Evolutionary conservation across 2,329 filamentous ascomycete genomes (phyloP).

Genomic region (Cladosporium oxysporum): DNA sequence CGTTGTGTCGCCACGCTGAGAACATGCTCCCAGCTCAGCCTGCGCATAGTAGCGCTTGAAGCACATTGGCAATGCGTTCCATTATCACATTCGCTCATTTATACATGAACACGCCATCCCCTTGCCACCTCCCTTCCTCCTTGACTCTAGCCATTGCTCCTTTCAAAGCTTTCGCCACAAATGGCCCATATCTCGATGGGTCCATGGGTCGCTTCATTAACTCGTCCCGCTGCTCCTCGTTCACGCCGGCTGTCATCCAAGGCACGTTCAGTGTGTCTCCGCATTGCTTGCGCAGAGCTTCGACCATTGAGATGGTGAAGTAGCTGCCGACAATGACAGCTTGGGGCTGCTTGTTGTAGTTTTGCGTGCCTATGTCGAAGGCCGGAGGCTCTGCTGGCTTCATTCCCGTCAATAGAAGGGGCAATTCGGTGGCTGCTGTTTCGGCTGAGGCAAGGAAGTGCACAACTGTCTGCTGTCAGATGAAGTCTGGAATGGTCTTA

Average conservation of each 20-base stretch:
- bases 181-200: not conserved
- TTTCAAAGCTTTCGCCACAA: not conserved
- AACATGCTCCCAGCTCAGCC: not conserved
- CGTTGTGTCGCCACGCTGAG: not conserved
- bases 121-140: conserved; percentile 2
- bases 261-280: not conserved
- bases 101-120: conserved; percentile 14
- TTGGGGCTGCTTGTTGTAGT: not conserved
- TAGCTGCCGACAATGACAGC: conserved; percentile 1
- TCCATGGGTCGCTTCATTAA: not conserved
- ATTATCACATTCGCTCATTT: not conserved
- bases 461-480: not conserved
- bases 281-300: conserved; percentile 5
- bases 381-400: not conserved
- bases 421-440: not conserved
- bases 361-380: not conserved
- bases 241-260: conserved; percentile 4
- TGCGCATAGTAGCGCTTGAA: not conserved
- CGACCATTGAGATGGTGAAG: conserved; percentile 11
- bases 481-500: not conserved
- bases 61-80: not conserved
- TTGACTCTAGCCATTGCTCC: conserved; percentile 3
- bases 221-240: conserved; percentile 1
- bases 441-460: conserved; percentile 7
- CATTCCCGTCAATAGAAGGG: not conserved